phyloP scores from a whole-genome alignment of 768 basidiomycete genomes.

The Pleurotus giganteus region DNA sequence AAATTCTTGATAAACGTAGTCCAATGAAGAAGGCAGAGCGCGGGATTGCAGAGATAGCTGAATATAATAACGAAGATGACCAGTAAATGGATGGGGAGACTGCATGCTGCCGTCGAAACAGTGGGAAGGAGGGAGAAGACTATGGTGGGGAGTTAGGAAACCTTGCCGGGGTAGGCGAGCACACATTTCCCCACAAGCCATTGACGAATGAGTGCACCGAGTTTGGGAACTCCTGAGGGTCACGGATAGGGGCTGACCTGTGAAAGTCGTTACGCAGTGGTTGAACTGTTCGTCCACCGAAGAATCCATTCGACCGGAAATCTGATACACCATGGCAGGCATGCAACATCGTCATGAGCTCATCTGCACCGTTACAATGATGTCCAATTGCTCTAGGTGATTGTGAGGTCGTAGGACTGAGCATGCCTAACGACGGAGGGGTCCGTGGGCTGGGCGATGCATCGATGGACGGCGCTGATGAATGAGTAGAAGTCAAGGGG shows the following conservation, averaged over 20 bases:
- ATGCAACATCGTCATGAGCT: slow-evolving; percentile 4
- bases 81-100: too few relatives aligned
- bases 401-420: neutral
- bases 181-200: slow-evolving; percentile 3
- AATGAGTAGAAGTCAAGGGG: neutral
- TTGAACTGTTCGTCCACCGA: neutral
- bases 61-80: too few relatives aligned
- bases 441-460: neutral
- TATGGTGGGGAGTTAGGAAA: neutral
- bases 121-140: neutral
- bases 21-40: too few relatives aligned
- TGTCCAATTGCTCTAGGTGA: neutral
- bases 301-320: neutral
- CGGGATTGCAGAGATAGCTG: too few relatives aligned
- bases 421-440: neutral
- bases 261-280: neutral
- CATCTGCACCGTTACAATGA: neutral
- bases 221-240: neutral
- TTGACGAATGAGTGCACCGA: slow-evolving; percentile 5
- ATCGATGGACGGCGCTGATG: neutral
- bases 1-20: too few relatives aligned
- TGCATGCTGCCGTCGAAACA: too few relatives aligned
- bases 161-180: neutral
- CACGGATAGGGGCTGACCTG: neutral
- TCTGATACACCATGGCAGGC: neutral